Percentiles rank a stretch among this genome's conserved stretches.
Evolutionary conservation across 1,284 basidiomycete species (phyloP).

Genomic region (Peniophora sp.): DNA sequence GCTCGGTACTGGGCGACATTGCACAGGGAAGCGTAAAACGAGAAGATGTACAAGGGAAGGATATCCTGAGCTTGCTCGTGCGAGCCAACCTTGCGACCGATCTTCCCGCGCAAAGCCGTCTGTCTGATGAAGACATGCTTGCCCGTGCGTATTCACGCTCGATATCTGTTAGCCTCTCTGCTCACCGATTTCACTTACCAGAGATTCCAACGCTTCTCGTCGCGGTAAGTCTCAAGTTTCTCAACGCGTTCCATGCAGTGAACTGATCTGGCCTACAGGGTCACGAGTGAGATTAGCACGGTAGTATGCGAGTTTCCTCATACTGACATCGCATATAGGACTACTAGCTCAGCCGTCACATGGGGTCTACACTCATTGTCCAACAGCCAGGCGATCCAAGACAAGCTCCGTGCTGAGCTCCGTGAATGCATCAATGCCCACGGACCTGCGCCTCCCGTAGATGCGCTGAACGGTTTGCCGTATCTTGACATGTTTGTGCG

Average conservation of each 20-base stretch:
- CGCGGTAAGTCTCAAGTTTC: too few relatives aligned
- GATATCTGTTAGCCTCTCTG: neutral
- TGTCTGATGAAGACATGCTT: conserved; percentile 68
- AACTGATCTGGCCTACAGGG: too few relatives aligned
- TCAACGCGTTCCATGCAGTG: too few relatives aligned
- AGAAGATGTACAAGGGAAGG: conserved; percentile 23
- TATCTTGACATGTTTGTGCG: conserved; percentile 64
- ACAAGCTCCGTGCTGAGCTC: conserved; percentile 64
- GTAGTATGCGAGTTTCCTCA: too few relatives aligned
- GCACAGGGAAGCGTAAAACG: conserved; percentile 14
- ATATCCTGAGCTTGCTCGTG: conserved; percentile 48
- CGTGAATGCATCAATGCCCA: conserved; percentile 22
- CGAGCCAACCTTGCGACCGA: conserved; percentile 58
- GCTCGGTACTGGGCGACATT: conserved; percentile 11
- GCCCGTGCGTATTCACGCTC: conserved; percentile 41
- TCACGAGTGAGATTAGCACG: neutral
- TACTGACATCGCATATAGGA: conserved; percentile 24
- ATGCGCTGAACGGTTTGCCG: conserved; percentile 45
- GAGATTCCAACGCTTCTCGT: conserved; percentile 54
- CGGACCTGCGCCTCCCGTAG: conserved; percentile 36
- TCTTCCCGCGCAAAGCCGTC: conserved; percentile 43
- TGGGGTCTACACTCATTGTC: conserved; percentile 64
- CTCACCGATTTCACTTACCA: conserved; percentile 15
- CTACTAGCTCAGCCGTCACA: conserved; percentile 24
- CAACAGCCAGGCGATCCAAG: conserved; percentile 47